Base-by-base conservation (phyloP, 164 flowering plant genomes). In the Protea cynaroides region DNA sequence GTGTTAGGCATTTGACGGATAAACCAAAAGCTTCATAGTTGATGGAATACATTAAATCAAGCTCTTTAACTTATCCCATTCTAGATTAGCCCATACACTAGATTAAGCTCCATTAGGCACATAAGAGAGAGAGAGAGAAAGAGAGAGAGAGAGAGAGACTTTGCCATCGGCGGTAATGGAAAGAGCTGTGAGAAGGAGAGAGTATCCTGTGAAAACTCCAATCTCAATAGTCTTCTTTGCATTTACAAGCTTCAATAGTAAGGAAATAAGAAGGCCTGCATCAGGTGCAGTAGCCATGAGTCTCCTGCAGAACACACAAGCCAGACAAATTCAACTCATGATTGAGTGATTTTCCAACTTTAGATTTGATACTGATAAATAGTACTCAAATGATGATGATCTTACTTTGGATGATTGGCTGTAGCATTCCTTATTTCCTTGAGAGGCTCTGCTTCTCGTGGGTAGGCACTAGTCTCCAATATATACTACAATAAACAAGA, bases 401-500 rank as follows among this genome's bases (percentile, higher is more conserved):
- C 11, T 60, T 66, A 81, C 87, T 58, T 21, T 6, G 82, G 83
- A 46, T 76, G 82, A 59, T 36, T 63, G 7, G 76, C 68, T 52
- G 78, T 71, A 19, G 68, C 68, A 22, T 56, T 62, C 49, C 86
- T 69, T 2, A 82, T 62, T 63, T 80, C 82, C 62, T 80, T 80
- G 47, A 83, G 75, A 50, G 56, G 65, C 63, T 76, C 64, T 13
- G 78, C 55, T 52, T 80, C 86, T 1, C 81, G 75, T 12, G 82
- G 86, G 59, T 76, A 79, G 0, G 81, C 84, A 64, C 76, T 79
- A n/a, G 83, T 81, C 59, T 81, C 78, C 74, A 83, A 53, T 1
- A 83, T 46, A 60, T 81, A 81, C 86, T 83, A 74, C n/a, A 36
- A 55, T 68, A 62, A 34, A 43, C 5, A n/a, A 15, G n/a, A 12